Conservation (phyloP, 306 rosid species). For the Cucurbita moschata region DNA sequence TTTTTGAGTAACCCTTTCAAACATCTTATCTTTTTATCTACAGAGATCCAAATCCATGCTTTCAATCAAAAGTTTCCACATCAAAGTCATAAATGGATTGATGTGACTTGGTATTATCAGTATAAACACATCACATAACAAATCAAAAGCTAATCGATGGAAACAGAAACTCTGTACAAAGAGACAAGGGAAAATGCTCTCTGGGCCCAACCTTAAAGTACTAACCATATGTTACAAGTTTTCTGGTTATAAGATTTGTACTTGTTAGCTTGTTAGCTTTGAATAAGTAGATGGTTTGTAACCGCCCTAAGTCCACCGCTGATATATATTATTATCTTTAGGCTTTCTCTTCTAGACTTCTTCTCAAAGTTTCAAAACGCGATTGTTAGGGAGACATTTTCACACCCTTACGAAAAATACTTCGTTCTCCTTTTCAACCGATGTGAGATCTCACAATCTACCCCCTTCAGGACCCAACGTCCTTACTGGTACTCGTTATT, state of each 20-base stretch:
- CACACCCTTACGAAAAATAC: too few relatives aligned
- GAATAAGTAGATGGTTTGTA: background rate
- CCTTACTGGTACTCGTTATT: too few relatives aligned
- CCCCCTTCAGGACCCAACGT: too few relatives aligned
- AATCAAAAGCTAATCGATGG: too few relatives aligned
- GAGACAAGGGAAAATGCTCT: background rate
- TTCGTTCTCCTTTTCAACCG: too few relatives aligned
- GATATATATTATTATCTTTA: too few relatives aligned
- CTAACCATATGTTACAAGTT: background rate
- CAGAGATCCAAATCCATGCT: background rate
- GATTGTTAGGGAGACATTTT: too few relatives aligned
- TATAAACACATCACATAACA: background rate
- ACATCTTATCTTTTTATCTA: background rate
- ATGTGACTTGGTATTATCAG: slow-evolving; percentile 3
- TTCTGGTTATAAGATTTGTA: background rate
- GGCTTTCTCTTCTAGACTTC: too few relatives aligned
- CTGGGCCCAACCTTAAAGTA: background rate
- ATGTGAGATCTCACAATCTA: too few relatives aligned
- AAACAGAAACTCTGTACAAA: background rate
- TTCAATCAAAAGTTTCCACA: background rate
- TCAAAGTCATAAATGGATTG: background rate
- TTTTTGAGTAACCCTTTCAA: background rate
- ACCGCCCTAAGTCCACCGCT: too few relatives aligned
- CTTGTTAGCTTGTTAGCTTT: background rate
- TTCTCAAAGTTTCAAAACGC: too few relatives aligned